A percentile compares a stretch with the other conserved stretches of the same genome.
Evolutionary conservation across 495 filamentous ascomycete species (phyloP).

Genomic region (Astrocystis sublimbata): DNA sequence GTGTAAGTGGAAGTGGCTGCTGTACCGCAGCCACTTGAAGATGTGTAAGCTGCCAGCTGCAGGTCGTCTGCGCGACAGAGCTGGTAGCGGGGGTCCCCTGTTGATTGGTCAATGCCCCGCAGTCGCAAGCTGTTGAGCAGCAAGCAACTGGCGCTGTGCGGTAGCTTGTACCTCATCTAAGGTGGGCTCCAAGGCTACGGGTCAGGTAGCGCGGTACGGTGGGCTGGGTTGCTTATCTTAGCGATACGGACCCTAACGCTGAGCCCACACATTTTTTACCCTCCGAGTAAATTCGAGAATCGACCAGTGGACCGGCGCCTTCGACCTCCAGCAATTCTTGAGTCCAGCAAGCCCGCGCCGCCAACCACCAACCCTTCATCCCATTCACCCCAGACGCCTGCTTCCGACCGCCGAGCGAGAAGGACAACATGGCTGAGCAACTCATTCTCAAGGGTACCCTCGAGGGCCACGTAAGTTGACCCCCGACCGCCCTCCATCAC

Average conservation of each 20-base stretch:
- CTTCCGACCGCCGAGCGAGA: constrained; percentile 32
- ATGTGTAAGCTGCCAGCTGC: background rate
- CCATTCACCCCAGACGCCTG: constrained; percentile 24
- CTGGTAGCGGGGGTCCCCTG: background rate
- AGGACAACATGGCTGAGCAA: constrained; percentile 80
- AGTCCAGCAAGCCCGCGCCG: constrained; percentile 24
- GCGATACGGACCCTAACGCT: constrained; percentile 23
- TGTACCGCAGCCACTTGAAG: background rate
- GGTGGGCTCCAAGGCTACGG: background rate
- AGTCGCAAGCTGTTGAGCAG: background rate
- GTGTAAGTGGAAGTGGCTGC: too few relatives aligned
- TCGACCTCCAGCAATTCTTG: constrained; percentile 14
- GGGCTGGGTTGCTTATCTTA: constrained; percentile 18
- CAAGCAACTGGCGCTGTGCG: background rate
- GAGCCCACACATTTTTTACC: constrained; percentile 24
- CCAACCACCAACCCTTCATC: constrained; percentile 20
- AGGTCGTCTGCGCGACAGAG: background rate
- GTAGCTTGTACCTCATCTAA: background rate
- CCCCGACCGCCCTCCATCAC: background rate
- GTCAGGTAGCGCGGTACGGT: background rate
- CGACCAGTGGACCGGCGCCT: constrained; percentile 2
- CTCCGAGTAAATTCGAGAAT: constrained; percentile 25
- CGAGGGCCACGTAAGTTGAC: constrained; percentile 77
- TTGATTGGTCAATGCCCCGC: constrained; percentile 22
- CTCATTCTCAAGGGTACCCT: constrained; percentile 96